phyloP scores from a whole-genome alignment of 2,329 filamentous ascomycete genomes.

The Beauveria brongniartii region DNA sequence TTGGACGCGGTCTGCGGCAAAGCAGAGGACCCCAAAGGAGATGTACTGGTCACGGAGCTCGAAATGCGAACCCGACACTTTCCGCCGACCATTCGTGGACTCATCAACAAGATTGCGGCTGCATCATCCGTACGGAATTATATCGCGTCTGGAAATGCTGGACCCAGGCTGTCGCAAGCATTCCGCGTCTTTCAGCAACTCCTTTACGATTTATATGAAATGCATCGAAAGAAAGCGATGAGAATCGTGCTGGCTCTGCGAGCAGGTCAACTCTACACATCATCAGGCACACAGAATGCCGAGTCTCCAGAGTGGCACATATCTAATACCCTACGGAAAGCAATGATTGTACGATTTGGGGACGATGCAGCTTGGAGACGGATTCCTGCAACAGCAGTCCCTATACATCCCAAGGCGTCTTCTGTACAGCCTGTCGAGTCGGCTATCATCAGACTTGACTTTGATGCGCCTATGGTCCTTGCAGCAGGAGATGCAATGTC shows the following conservation, averaged over 20 bases:
- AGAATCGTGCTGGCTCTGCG: background rate
- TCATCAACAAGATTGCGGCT: background rate
- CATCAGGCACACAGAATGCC: background rate
- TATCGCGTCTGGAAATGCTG: background rate
- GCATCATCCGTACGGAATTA: background rate
- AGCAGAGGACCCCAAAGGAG: background rate
- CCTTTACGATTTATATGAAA: background rate
- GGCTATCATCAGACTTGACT: background rate
- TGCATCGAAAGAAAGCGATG: constrained; percentile 2
- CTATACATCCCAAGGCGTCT: background rate
- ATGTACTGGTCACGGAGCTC: background rate
- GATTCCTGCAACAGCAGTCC: background rate
- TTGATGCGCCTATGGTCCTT: background rate
- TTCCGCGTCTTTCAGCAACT: background rate
- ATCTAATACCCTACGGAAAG: background rate
- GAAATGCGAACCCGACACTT: background rate
- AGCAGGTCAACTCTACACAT: background rate
- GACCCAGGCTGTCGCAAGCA: background rate
- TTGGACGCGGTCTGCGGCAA: constrained; percentile 3
- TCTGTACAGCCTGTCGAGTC: background rate
- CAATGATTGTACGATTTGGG: background rate
- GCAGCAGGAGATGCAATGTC: background rate
- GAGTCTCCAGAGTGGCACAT: background rate
- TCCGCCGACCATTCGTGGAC: background rate
- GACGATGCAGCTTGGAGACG: background rate